A percentile compares a stretch with the other conserved stretches of the same genome.
Conservation (phyloP, 106 monocot species). For the Phalaenopsis equestris region DNA sequence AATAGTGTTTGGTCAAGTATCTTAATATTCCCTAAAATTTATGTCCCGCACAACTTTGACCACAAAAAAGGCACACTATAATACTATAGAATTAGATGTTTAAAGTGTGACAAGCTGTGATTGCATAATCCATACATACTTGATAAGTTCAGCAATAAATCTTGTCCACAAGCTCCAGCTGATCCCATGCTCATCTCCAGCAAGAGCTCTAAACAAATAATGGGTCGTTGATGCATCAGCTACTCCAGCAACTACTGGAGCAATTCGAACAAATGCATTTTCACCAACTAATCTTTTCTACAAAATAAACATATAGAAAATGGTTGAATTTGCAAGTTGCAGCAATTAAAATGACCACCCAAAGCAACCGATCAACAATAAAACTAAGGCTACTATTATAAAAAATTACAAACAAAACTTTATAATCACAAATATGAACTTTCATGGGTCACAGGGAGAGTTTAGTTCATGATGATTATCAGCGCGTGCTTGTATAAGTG, state of each 20-base stretch:
- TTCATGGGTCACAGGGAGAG: background rate
- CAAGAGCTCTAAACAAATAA: constrained; percentile 80
- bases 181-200: constrained; percentile 60
- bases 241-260: constrained; percentile 69
- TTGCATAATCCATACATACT: constrained; percentile 37
- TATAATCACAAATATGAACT: background rate
- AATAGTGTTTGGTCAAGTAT: background rate
- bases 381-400: background rate
- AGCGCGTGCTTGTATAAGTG: background rate
- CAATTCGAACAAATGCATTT: constrained; percentile 88
- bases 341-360: background rate
- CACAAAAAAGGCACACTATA: background rate
- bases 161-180: constrained; percentile 74
- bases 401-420: background rate
- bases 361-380: background rate
- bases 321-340: background rate
- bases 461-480: background rate
- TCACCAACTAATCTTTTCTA: constrained; percentile 64
- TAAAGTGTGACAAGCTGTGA: background rate
- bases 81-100: background rate
- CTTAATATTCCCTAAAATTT: background rate
- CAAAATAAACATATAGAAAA: constrained; percentile 2
- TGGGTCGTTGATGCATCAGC: constrained; percentile 76
- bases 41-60: background rate
- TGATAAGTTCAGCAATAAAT: constrained; percentile 80